These are phyloP conservation scores for Torulaspora quercuum DNA, from an alignment of 805 yeast species.

Conservation along the genomic window DNA sequence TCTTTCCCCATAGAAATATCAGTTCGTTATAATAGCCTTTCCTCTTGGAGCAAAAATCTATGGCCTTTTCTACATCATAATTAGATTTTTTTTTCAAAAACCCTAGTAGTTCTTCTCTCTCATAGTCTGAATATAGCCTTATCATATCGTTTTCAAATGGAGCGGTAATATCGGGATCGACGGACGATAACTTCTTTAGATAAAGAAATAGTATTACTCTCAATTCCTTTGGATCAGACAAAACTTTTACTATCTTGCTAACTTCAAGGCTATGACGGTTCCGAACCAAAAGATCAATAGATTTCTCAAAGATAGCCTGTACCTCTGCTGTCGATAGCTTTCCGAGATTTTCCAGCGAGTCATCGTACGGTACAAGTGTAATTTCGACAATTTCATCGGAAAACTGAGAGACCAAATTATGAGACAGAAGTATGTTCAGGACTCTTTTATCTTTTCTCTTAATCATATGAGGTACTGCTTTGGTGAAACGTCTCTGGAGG, in stretches of 20 bases:
- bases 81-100: slow-evolving; percentile 59
- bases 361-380: slow-evolving; percentile 42
- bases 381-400: slow-evolving; percentile 50
- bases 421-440: slow-evolving; percentile 53
- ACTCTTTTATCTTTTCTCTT: slow-evolving; percentile 51
- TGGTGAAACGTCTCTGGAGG: slow-evolving; percentile 51
- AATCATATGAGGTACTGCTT: slow-evolving; percentile 65
- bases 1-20: slow-evolving; percentile 74
- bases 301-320: slow-evolving; percentile 39
- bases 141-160: slow-evolving; percentile 68
- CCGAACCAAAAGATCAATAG: slow-evolving; percentile 55
- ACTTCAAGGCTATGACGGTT: slow-evolving; percentile 66
- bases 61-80: slow-evolving; percentile 67
- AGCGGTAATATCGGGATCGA: slow-evolving; percentile 53
- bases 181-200: slow-evolving; percentile 52
- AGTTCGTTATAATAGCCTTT: slow-evolving; percentile 56
- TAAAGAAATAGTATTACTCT: slow-evolving; percentile 60
- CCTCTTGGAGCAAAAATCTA: slow-evolving; percentile 53
- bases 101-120: slow-evolving; percentile 50
- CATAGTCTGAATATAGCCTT: slow-evolving; percentile 57
- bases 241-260: slow-evolving; percentile 44
- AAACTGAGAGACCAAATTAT: slow-evolving; percentile 59
- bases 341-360: slow-evolving; percentile 36
- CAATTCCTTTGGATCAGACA: slow-evolving; percentile 41
- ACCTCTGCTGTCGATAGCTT: slow-evolving; percentile 43